These are phyloP conservation scores for Quercus lobata DNA, from an alignment of 331 rosid species.

Conservation along the genomic window DNA sequence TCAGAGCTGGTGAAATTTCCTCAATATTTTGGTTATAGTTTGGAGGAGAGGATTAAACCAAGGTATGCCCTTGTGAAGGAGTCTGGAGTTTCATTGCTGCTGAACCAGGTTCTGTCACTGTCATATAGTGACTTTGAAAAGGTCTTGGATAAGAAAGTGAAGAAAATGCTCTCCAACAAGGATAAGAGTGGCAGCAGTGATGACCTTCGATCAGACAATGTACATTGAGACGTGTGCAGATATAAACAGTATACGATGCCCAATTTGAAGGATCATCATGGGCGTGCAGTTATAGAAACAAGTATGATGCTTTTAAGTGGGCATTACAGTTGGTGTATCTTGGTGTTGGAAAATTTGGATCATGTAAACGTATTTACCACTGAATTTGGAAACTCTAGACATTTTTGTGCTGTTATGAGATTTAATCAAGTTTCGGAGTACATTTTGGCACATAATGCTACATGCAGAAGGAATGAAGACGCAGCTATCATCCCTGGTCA, in stretches of 20 bases:
- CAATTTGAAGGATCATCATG: not conserved
- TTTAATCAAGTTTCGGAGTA: slow-evolving; percentile 2
- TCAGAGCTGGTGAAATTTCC: slow-evolving; percentile 89
- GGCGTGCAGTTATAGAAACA: not conserved
- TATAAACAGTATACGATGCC: slow-evolving; percentile 1
- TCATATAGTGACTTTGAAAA: slow-evolving; percentile 47
- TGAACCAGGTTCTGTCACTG: slow-evolving; percentile 75
- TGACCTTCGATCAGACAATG: slow-evolving; percentile 6
- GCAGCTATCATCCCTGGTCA: not conserved
- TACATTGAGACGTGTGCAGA: slow-evolving; percentile 15
- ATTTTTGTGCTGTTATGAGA: not conserved
- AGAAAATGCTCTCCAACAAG: slow-evolving; percentile 35
- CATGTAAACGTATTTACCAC: not conserved
- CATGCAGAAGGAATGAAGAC: not conserved
- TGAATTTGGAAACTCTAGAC: slow-evolving; percentile 1
- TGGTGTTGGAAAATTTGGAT: slow-evolving; percentile 8
- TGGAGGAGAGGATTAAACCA: slow-evolving; percentile 79
- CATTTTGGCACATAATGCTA: not conserved
- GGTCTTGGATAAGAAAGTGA: slow-evolving; percentile 53
- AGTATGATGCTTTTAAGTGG: not conserved
- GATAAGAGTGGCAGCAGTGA: slow-evolving; percentile 19
- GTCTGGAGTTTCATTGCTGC: slow-evolving; percentile 54
- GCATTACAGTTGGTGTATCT: not conserved
- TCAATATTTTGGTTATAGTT: slow-evolving; percentile 81
- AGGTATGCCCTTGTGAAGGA: slow-evolving; percentile 62